Base-by-base conservation (phyloP, 768 basidiomycete genomes). In the Pisolithus albus region DNA sequence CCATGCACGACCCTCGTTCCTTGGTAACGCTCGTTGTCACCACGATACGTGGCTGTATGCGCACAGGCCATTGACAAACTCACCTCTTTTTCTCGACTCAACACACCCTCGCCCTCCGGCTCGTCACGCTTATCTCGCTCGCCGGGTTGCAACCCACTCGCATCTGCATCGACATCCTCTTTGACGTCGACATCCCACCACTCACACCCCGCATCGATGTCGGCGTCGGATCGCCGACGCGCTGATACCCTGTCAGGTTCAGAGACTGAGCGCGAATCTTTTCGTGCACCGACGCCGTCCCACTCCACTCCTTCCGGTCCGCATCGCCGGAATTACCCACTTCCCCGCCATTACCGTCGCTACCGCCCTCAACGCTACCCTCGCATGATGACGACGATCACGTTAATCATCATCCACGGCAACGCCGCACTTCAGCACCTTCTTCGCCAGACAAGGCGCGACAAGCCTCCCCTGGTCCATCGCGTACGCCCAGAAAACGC, bases 231-330 rank as follows among this genome's bases (percentile, higher is more conserved):
- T 41, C 58, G 8, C 57, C 67, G 53, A 59, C 67, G 57, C 41
- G 55, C 55, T 32, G 69, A 71, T 46, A 71, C 67, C 30, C 75
- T 76, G 49, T 90, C 88, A 7, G 88, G 88, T 30, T 90, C 87
- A 2, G 89, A 90, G 65, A 91, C 88, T 0, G 89, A 91, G 65
- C 81, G 86, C 41, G 87, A 89, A 66, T 77, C 74, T 37, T 59
- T 65, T 37, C 65, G 65, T 62, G 67, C 64, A 7, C 62, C 62
- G 15, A 53, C 65, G 50, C 62, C 68, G 54, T 59, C 70, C 43
- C 59, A 59, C 61, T 55, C 64, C 51, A 58, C 50, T 61, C 63
- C n/a, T 63, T 62, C 39, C 65, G 66, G 2, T 72, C 75, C 16
- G 69, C 68, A 8, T 76, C 72, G 48, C 65, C 66, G 21, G 73